These are phyloP conservation scores for Diaporthe citrichinensis DNA, from an alignment of 2,329 filamentous ascomycete species.

Conservation along the genomic window DNA sequence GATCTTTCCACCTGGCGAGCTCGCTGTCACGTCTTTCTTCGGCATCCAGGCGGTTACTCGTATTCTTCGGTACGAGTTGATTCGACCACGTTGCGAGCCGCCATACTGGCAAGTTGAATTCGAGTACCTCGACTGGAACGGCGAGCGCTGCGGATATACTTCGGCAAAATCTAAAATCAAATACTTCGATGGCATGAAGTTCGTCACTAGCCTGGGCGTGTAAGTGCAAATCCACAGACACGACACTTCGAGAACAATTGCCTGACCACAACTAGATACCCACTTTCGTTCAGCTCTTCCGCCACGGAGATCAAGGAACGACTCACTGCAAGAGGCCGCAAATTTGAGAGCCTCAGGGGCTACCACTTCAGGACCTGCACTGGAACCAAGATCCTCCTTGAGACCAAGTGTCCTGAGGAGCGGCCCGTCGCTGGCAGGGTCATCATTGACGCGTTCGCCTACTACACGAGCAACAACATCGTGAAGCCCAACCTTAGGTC, in stretches of 20 bases:
- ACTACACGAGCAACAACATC: constrained; percentile 50
- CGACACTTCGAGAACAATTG: not conserved
- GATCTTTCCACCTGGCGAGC: constrained; percentile 52
- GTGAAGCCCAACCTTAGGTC: constrained; percentile 49
- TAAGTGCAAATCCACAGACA: not conserved
- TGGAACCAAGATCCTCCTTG: constrained; percentile 49
- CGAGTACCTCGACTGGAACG: constrained; percentile 56
- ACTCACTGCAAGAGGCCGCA: constrained; percentile 50
- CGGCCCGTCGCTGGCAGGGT: constrained; percentile 50
- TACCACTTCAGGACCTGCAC: constrained; percentile 50
- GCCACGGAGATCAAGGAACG: constrained; percentile 45
- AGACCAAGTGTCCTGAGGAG: constrained; percentile 46
- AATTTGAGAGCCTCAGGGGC: constrained; percentile 51
- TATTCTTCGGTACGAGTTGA: constrained; percentile 50
- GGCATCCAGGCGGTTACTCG: constrained; percentile 54
- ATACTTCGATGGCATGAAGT: constrained; percentile 47
- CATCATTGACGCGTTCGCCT: constrained; percentile 54
- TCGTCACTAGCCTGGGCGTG: constrained; percentile 48
- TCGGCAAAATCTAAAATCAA: constrained; percentile 46
- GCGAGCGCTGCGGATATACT: constrained; percentile 49
- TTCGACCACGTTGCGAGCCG: constrained; percentile 13
- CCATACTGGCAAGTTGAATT: constrained; percentile 48
- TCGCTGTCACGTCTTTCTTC: constrained; percentile 50
- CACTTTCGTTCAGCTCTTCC: constrained; percentile 47
- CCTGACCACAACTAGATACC: constrained; percentile 43